Evolutionary conservation across 1,284 basidiomycete genomes (phyloP).

Genomic region (Taiwanofungus camphoratus): DNA sequence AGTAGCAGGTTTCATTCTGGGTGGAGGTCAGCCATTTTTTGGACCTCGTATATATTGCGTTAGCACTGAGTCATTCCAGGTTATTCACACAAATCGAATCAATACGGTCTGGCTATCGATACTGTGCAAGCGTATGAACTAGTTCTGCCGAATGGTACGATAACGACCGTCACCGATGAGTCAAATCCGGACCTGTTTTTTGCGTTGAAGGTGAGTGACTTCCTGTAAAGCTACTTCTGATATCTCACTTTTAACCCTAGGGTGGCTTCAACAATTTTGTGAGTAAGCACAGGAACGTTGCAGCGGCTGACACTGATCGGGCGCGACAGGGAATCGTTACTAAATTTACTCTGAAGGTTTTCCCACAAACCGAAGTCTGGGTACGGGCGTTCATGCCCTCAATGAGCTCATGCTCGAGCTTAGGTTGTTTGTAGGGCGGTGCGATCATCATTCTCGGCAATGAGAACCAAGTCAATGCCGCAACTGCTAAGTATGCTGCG

Average conservation of each 20-base stretch:
- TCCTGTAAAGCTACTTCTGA: not conserved
- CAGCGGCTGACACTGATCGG: not conserved
- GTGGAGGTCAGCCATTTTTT: constrained; percentile 30
- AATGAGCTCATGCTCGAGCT: too few relatives aligned
- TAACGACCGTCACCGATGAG: constrained; percentile 23
- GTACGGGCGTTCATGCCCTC: constrained; percentile 27
- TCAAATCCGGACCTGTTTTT: constrained; percentile 32
- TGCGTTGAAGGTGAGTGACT: constrained; percentile 32
- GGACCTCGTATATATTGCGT: not conserved
- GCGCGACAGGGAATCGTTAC: constrained; percentile 43
- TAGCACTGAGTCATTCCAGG: constrained; percentile 20
- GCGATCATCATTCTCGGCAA: constrained; percentile 33
- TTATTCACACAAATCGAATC: constrained; percentile 38
- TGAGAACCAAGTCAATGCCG: constrained; percentile 35
- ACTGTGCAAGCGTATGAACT: constrained; percentile 35
- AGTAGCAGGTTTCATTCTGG: constrained; percentile 40
- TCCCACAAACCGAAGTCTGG: constrained; percentile 55
- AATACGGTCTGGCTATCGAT: constrained; percentile 39
- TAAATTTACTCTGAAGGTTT: constrained; percentile 46
- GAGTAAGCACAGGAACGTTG: not conserved
- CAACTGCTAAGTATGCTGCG: constrained; percentile 42
- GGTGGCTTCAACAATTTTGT: constrained; percentile 58
- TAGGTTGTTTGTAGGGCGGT: constrained; percentile 58
- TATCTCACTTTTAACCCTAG: constrained; percentile 22
- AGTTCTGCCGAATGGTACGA: constrained; percentile 36